These are phyloP conservation scores for Collybia mongolica DNA, from an alignment of 768 basidiomycete genomes.

Conservation along the genomic window DNA sequence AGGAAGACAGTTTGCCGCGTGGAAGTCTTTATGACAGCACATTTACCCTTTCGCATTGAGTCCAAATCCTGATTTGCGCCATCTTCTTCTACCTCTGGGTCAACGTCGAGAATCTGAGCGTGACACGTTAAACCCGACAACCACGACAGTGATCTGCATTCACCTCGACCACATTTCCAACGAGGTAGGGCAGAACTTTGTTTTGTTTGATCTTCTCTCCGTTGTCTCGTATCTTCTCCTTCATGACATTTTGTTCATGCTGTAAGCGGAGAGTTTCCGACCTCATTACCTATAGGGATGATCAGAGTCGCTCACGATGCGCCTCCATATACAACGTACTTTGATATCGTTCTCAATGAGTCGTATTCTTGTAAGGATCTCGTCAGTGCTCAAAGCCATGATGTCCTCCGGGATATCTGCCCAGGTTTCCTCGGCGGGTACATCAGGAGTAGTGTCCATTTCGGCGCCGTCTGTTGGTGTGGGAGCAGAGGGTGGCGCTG, in stretches of 20 bases:
- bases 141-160: slow-evolving; percentile 15
- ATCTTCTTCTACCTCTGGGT: slow-evolving; percentile 90
- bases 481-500: slow-evolving; percentile 29
- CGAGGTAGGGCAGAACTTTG: slow-evolving; percentile 96
- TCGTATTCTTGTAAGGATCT: slow-evolving; percentile 85
- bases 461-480: slow-evolving; percentile 31
- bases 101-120: slow-evolving; percentile 87
- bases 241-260: slow-evolving; percentile 96
- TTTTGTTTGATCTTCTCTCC: slow-evolving; percentile 99
- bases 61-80: slow-evolving; percentile 96
- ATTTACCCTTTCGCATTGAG: slow-evolving; percentile 96
- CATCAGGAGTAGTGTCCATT: slow-evolving; percentile 80
- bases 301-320: background rate
- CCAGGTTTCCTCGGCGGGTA: slow-evolving; percentile 75
- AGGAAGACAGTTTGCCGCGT: slow-evolving; percentile 99
- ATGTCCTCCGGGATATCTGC: slow-evolving; percentile 93
- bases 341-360: slow-evolving; percentile 98
- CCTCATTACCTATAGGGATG: slow-evolving; percentile 81
- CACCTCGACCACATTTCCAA: slow-evolving; percentile 97
- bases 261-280: slow-evolving; percentile 89
- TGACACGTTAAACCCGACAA: slow-evolving; percentile 7
- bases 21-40: slow-evolving; percentile 98
- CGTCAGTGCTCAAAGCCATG: slow-evolving; percentile 72
- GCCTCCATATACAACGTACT: slow-evolving; percentile 37
- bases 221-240: slow-evolving; percentile 98